Evolutionary conservation across 2,329 filamentous ascomycete genomes (phyloP), one percentile per base, ranked within the genome.

Genomic region (Penicillium frequentans): DNA sequence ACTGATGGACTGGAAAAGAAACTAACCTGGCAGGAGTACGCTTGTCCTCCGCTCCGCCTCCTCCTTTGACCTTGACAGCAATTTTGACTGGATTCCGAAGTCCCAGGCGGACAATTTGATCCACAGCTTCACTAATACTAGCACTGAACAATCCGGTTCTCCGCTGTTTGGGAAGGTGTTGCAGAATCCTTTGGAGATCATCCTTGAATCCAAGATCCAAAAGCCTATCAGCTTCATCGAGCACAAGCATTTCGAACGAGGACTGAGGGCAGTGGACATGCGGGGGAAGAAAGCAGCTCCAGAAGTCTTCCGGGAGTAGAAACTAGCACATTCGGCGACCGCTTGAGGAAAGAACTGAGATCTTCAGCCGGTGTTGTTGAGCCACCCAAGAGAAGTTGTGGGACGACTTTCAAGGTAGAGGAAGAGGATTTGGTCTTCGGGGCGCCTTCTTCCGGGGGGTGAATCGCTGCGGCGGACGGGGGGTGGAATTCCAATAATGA

Each of bases 71-170:
- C 67, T 93, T 95, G 51, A 98, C 95, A 11, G 90, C 89, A 59
- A 99, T 91, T 70, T 96, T 96, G 67, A 97, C 93, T 0, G 95
- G 95, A 74, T 99, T 98, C 37, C 95, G 84, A 63, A 98, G 79
- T 21, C 95, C 95, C 8, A 97, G 91, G 35, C 93, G 85, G 52
- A 99, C 92, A 54, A 99, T 89, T 71, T 97, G 90, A 61, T 93
- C 88, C 1, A 99, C 90, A 1, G 95, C 95, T 70, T 98, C 95
- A 66, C 90, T 95, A n/a, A 99, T 90, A 68, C 90, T 96, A 13
- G 95, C 95, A 69, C 91, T 96, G 76, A 98, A 99, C 0, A 99
- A 79, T 0, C 95, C 95, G 0, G 95, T 99, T 49, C 95, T 84
- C 51, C 95, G 83, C 73, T 99, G 95, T 71, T 99, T 99, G 0